These are phyloP conservation scores for Epichloe coenophiala DNA, from an alignment of 2,329 filamentous ascomycete species.

Conservation along the genomic window DNA sequence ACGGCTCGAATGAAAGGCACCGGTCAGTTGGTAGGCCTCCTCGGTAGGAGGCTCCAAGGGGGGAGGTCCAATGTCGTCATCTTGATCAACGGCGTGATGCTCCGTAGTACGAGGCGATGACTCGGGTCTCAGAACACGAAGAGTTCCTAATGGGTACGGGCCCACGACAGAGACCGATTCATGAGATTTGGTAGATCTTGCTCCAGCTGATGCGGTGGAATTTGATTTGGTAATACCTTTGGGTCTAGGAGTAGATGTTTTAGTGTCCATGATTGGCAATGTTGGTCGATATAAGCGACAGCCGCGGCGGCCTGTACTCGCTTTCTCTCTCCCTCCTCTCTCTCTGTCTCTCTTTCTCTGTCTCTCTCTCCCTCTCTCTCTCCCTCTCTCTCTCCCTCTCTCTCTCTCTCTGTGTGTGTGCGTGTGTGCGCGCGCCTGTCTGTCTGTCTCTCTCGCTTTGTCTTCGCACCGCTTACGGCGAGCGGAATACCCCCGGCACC, in stretches of 20 bases:
- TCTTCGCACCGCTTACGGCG: background rate
- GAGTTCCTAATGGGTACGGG: slow-evolving; percentile 27
- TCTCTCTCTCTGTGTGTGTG: no score
- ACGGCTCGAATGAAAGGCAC: background rate
- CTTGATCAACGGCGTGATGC: slow-evolving; percentile 5
- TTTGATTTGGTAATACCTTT: slow-evolving; percentile 22
- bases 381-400: no score
- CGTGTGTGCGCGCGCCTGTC: no score
- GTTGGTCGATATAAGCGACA: background rate
- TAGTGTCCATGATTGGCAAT: slow-evolving; percentile 13
- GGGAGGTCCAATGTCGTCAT: slow-evolving; percentile 17
- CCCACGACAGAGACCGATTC: slow-evolving; percentile 26
- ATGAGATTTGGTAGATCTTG: slow-evolving; percentile 20
- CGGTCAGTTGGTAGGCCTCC: background rate
- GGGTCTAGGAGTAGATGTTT: slow-evolving; percentile 9
- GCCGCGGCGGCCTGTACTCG: background rate
- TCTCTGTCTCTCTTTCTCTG: no score
- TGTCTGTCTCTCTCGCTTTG: background rate
- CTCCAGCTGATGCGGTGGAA: slow-evolving; percentile 15
- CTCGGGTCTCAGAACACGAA: slow-evolving; percentile 24
- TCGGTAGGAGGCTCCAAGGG: slow-evolving; percentile 13
- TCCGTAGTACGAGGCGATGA: slow-evolving; percentile 5
- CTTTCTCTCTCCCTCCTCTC: background rate
- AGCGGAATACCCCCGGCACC: background rate
- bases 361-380: no score